Base-by-base conservation (phyloP, 257 asterid species). In the Fraxinus cuspidata region DNA sequence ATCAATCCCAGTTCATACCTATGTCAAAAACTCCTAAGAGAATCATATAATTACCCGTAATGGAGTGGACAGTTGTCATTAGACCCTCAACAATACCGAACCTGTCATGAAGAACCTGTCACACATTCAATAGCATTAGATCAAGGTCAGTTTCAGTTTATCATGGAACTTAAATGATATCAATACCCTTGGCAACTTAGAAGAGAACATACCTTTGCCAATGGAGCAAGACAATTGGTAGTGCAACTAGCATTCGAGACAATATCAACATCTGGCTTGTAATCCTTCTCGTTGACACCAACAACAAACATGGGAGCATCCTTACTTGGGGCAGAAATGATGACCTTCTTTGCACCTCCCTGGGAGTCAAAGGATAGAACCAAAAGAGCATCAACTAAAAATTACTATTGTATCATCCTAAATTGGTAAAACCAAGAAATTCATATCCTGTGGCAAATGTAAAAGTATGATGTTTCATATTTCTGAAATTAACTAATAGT, bases 161-260 rank as follows among this genome's bases (percentile, higher is more conserved):
- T 42, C 51, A 11, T 42, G 51, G 16, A 11, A 42, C 51, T 42
- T 42, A 42, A 40, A 42, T 12, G 5, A 42, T 25, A 29, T 51
- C 9, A 2, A 12, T 25, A 28, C n/a, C 42, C 34, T 32, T 63
- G 51, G 18, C 16, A 27, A 70, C 5, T 28, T 25, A 42, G 37
- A 37, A 58, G 70, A 42, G 19, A 12, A 37, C 47, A 27, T 9
- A 91, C 96, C 94, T 93, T 91, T 15, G 98, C 96, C 73, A 93
- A 56, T 71, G 96, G 98, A 77, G 98, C 98, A 69, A 91, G 90
- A 76, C 97, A 91, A 78, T 93, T 93, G 78, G 96, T 93, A 34
- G 98, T 91, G 85, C 98, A 93, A 77, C 98, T 93, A 76, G 97
- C 98, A 82, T 93, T 93, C 25, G 98, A 93, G 67, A 93, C 97